Base-by-base conservation (phyloP, 2,329 filamentous ascomycete genomes). In the Sphaerulina vaccinii region DNA sequence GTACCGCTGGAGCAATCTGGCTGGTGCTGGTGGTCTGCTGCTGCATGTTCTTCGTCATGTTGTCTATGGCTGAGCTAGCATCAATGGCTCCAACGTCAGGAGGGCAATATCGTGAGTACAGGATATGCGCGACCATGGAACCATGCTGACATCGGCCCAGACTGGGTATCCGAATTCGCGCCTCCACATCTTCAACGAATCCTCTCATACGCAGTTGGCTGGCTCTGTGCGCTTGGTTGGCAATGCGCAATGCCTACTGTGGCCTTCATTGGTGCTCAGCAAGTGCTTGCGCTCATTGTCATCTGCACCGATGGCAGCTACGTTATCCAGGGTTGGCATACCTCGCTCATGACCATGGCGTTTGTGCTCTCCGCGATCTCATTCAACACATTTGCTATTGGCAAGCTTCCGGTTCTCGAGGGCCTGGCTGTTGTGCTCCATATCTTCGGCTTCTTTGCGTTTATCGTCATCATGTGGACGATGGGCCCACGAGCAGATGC, bases 81-180 rank as follows among this genome's bases (percentile, higher is more conserved):
- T 76, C 73, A 4, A 79, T 79, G 72, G 78, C 79, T 2, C 80
- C 80, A 0, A 83, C 78, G 0, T 74, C 75, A 5, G 79, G 80
- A 18, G 80, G 80, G 1, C 79, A 83, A 32, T 10, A 27, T 6
- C 7, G n/a, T 32, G 9, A 10, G 10, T 13, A 10, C 8, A 32
- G n/a, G 10, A 13, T 32, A 10, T 32, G 2, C n/a, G 27, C 27
- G 8, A 32, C 27, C 27, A 32, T 32, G 10, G 16, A 6, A 3
- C 16, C 5, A 11, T 39, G 10, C 16, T 21, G 11, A 39, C 18
- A 7, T 21, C n/a, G n/a, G 11, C n/a, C 16, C 37, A 39, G 37
- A 39, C 13, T 42, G 45, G 45, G 9, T 83, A 0, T 79, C 77
- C 75, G 62, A 73, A 38, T 67, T 75, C 22, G 69, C 72, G 6